phyloP scores from a whole-genome alignment of 352 stramenopile species.

The Phytopythium helicoides region DNA sequence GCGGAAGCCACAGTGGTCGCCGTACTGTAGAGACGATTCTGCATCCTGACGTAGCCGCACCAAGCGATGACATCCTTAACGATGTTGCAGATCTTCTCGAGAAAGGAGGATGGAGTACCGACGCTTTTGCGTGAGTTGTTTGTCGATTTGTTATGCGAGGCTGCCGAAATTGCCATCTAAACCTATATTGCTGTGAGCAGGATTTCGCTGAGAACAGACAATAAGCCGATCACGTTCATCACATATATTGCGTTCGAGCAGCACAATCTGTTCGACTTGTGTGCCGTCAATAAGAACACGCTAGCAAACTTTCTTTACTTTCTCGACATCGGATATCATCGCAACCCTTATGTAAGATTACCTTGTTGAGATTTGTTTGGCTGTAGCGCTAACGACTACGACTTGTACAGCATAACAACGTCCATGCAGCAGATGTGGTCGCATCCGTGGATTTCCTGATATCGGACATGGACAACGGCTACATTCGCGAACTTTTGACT shows the following conservation, averaged over 20 bases:
- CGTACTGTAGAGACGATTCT: constrained; percentile 46
- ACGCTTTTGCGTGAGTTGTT: constrained; percentile 59
- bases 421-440: constrained; percentile 75
- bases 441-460: constrained; percentile 83
- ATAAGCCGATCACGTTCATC: constrained; percentile 79
- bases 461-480: constrained; percentile 74
- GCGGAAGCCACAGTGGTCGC: constrained; percentile 9
- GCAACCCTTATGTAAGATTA: constrained; percentile 71
- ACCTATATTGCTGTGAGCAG: constrained; percentile 18
- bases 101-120: constrained; percentile 69
- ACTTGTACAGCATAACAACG: constrained; percentile 66
- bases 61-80: constrained; percentile 63
- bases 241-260: constrained; percentile 84
- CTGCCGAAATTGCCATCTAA: constrained; percentile 4
- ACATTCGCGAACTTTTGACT: constrained; percentile 77
- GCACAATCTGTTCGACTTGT: constrained; percentile 78
- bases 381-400: constrained; percentile 1
- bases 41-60: constrained; percentile 57
- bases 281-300: constrained; percentile 66
- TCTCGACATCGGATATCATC: constrained; percentile 76
- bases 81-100: constrained; percentile 70
- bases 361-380: background rate
- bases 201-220: constrained; percentile 55
- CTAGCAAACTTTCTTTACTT: constrained; percentile 82
- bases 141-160: background rate